Base-by-base conservation (phyloP, 148 eudicot species). In the Diospyros lotus region DNA sequence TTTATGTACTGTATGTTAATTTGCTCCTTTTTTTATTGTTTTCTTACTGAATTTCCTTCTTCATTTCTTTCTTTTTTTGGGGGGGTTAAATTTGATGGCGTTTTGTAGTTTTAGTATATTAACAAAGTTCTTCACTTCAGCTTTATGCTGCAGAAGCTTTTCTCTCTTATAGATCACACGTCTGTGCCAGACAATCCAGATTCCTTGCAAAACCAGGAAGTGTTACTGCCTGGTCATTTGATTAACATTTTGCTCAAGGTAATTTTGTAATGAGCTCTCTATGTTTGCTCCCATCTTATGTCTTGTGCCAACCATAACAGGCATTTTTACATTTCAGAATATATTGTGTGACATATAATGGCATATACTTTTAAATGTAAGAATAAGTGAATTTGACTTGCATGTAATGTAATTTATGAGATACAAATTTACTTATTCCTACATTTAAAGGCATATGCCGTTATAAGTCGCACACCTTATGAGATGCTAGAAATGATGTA, bases 61-160 rank as follows among this genome's bases (percentile, higher is more conserved):
- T 11, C 18, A 8, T 1, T 61, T 46, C 3, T 7, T 60, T 50
- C 44, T 43, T 58, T 77, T 11, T 39, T 72, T 50, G 28, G 28
- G 28, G 28, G 28, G 28, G 28, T 28, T 28, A 28, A 28, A 28
- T 28, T 28, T 28, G 28, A 28, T 28, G 11, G 2, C 17, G 60
- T 58, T 65, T 73, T 55, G 50, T 56, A 11, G 1, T 41, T 44
- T 61, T 61, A 45, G 4, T 50, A 38, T 9, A 58, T n/a, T 71
- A 72, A 75, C 81, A 11, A 60, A 65, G 11, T 13, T 70, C 50
- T 71, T 82, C 77, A 62, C 14, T 77, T 54, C 75, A 95, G 98
- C 69, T 90, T 92, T 76, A 92, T 95, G 97, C 66, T 92, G 90
- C 98, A 92, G 90, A 95, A 95, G 76, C 96, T 95, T 65, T 95